A percentile compares a stretch with the other conserved stretches of the same genome.
phyloP scores from a whole-genome alignment of 2,329 filamentous ascomycete genomes.

The Arthrobotrys conoides region DNA sequence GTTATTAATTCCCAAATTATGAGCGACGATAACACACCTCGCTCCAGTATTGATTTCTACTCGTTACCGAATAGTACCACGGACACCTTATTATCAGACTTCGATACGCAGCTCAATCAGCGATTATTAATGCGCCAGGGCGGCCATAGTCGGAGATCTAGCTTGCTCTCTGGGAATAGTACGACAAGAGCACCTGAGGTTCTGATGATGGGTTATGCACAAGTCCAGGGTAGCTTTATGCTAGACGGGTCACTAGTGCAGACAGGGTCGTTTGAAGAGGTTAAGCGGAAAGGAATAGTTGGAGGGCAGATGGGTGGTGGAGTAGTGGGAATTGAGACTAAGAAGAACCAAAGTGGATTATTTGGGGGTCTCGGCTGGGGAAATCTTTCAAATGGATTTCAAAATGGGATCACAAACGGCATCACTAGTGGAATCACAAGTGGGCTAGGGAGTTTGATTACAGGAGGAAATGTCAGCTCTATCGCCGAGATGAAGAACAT shows the following conservation, averaged over 20 bases:
- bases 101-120: conserved; percentile 71
- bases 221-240: conserved; percentile 91
- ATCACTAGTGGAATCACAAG: conserved; percentile 78
- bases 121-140: conserved; percentile 71
- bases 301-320: conserved; percentile 86
- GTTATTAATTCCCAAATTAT: conserved; percentile 74
- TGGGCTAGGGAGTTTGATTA: conserved; percentile 88
- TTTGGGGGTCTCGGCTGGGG: conserved; percentile 90
- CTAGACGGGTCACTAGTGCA: conserved; percentile 93
- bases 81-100: conserved; percentile 92
- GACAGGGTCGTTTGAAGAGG: conserved; percentile 90
- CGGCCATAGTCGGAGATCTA: conserved; percentile 65
- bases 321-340: conserved; percentile 83
- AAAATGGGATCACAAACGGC: conserved; percentile 50
- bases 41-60: conserved; percentile 95
- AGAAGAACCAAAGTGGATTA: conserved; percentile 82
- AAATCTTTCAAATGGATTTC: conserved; percentile 67
- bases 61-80: conserved; percentile 94
- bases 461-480: conserved; percentile 87
- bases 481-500: conserved; percentile 95
- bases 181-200: conserved; percentile 76
- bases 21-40: conserved; percentile 78
- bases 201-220: conserved; percentile 97
- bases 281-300: conserved; percentile 92
- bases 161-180: conserved; percentile 62